Evolutionary conservation across 352 stramenopile genomes (phyloP).

Genomic region (Pythium sp.): DNA sequence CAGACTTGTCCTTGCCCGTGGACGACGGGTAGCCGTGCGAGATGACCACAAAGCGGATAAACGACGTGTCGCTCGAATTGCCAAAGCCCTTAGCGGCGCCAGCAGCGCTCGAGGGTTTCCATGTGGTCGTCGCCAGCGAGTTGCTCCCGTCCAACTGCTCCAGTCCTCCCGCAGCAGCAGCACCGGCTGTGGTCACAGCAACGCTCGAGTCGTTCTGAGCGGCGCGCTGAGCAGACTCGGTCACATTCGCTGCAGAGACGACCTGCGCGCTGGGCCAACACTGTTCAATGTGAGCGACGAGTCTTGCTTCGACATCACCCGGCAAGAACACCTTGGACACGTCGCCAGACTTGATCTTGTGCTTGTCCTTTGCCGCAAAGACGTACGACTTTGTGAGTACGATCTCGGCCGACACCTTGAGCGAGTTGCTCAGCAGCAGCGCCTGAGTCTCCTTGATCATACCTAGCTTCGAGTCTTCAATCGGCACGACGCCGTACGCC

Average conservation of each 20-base stretch:
- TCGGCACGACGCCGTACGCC: constrained; percentile 82
- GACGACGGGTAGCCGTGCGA: constrained; percentile 59
- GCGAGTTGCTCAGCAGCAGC: constrained; percentile 59
- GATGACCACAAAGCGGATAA: constrained; percentile 76
- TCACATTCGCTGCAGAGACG: constrained; percentile 63
- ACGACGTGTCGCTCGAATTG: constrained; percentile 29
- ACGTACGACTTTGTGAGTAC: constrained; percentile 68
- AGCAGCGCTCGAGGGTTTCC: constrained; percentile 20
- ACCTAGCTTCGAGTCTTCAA: constrained; percentile 79
- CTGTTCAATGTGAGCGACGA: constrained; percentile 64
- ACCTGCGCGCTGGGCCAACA: constrained; percentile 69
- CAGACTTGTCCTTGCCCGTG: constrained; percentile 82
- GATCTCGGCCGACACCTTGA: constrained; percentile 80
- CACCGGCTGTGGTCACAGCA: constrained; percentile 53
- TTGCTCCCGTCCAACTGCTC: constrained; percentile 54
- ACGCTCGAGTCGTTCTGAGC: constrained; percentile 36
- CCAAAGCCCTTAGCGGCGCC: constrained; percentile 2
- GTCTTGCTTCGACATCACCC: constrained; percentile 43
- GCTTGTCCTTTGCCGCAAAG: constrained; percentile 57
- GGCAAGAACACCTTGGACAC: constrained; percentile 62
- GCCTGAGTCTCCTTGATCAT: constrained; percentile 88
- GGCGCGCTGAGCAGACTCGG: constrained; percentile 48
- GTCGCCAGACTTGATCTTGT: constrained; percentile 38
- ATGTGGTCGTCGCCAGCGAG: constrained; percentile 42
- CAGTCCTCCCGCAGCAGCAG: constrained; percentile 37